phyloP scores from a whole-genome alignment of 805 yeast species.

The Danielozyma ontarioensis region DNA sequence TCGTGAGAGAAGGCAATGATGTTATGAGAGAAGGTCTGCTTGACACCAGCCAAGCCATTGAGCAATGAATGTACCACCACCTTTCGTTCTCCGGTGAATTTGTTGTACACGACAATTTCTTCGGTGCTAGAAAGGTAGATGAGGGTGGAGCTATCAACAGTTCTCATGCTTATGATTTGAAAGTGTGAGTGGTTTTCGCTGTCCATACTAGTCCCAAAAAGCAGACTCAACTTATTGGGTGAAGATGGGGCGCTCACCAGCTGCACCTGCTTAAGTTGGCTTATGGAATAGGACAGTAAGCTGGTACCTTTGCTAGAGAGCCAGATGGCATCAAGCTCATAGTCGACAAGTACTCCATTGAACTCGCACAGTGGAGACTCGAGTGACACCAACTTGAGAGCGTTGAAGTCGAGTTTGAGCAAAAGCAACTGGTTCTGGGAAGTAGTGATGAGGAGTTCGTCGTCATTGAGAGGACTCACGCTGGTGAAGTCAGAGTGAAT shows the following conservation, averaged over 20 bases:
- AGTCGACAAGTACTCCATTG: slow-evolving; percentile 15
- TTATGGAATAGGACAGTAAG: neutral
- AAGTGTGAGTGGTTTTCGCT: neutral
- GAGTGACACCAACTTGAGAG: slow-evolving; percentile 11
- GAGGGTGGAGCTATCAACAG: slow-evolving; percentile 14
- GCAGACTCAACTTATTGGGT: no score
- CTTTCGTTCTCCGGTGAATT: slow-evolving; percentile 4
- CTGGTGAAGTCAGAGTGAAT: slow-evolving; percentile 48
- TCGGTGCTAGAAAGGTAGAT: slow-evolving; percentile 32
- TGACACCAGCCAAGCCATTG: slow-evolving; percentile 35
- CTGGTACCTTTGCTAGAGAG: slow-evolving; percentile 2
- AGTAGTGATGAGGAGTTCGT: slow-evolving; percentile 33
- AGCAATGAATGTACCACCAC: slow-evolving; percentile 32
- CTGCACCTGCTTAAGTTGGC: neutral
- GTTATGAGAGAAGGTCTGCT: slow-evolving; percentile 23
- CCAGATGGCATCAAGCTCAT: slow-evolving; percentile 5
- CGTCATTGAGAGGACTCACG: slow-evolving; percentile 25
- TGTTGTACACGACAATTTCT: slow-evolving; percentile 27
- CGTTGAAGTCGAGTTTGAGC: slow-evolving; percentile 17
- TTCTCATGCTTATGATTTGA: neutral
- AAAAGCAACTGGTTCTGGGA: slow-evolving; percentile 28
- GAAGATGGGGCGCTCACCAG: neutral
- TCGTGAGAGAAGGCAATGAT: slow-evolving; percentile 37
- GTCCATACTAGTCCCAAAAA: neutral
- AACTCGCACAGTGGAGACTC: slow-evolving; percentile 12